These are phyloP conservation scores for Pelagophyceae sp. DNA, from an alignment of 352 stramenopile species.

Conservation along the genomic window DNA sequence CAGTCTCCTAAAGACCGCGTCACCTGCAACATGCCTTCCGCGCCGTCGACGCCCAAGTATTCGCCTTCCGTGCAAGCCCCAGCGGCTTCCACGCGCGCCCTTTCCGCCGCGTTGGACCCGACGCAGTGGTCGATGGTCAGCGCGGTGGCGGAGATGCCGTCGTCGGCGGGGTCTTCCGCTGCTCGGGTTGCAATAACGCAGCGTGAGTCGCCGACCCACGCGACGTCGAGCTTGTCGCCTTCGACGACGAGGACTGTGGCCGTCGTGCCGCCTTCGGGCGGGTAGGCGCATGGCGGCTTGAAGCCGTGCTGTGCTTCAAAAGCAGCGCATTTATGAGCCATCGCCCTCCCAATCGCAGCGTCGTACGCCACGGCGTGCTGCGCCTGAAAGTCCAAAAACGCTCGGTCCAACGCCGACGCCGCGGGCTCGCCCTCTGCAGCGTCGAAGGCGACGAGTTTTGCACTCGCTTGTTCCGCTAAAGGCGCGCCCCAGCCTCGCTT, in stretches of 20 bases:
- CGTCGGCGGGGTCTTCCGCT: neutral
- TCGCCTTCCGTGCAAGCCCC: neutral
- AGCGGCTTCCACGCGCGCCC: neutral
- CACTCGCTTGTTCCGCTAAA: neutral
- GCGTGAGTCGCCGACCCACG: conserved; percentile 17
- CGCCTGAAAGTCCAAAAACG: neutral
- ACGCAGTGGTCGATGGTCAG: neutral
- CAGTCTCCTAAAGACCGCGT: conserved; percentile 8
- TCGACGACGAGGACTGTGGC: neutral
- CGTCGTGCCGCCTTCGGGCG: conserved; percentile 4
- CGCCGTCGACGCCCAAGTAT: neutral
- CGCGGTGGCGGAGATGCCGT: neutral
- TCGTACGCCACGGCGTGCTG: neutral
- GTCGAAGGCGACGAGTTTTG: neutral
- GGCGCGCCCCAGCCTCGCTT: neutral
- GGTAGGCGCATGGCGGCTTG: neutral
- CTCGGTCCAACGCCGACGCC: neutral
- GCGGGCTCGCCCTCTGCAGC: neutral
- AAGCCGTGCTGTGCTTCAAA: conserved; percentile 10
- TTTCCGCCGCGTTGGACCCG: neutral
- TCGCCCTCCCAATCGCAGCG: neutral
- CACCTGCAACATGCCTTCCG: conserved; percentile 9
- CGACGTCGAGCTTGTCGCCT: neutral
- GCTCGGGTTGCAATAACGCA: neutral
- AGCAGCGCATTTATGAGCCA: neutral